These are phyloP conservation scores for Wilhelminamyces savonicus DNA, from an alignment of 805 yeast species.

Conservation along the genomic window DNA sequence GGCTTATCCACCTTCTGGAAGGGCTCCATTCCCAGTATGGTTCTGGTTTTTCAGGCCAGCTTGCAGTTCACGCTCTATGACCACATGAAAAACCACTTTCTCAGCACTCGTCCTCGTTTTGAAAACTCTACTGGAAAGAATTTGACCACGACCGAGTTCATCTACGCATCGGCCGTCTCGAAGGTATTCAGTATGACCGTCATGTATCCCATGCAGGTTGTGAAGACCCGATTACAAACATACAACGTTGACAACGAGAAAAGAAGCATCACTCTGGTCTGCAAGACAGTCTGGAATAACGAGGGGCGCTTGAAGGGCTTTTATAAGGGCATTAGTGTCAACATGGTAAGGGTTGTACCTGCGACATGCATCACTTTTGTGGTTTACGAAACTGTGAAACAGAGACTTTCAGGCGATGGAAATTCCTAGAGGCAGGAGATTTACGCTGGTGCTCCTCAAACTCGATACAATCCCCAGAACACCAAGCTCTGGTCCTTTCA, in stretches of 20 bases:
- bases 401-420: no score
- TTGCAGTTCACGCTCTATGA: constrained; percentile 85
- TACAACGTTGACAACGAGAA: constrained; percentile 13
- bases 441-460: no score
- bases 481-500: no score
- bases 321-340: constrained; percentile 79
- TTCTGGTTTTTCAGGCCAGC: constrained; percentile 87
- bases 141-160: constrained; percentile 49
- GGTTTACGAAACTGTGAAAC: constrained; percentile 61
- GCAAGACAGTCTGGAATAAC: constrained; percentile 29
- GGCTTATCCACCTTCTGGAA: constrained; percentile 63
- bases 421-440: no score
- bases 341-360: constrained; percentile 78
- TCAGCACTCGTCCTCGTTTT: no score
- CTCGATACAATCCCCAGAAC: no score
- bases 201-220: constrained; percentile 80
- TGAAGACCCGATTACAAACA: constrained; percentile 68
- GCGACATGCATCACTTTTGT: constrained; percentile 88
- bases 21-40: constrained; percentile 67
- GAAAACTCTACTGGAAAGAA: constrained; percentile 8
- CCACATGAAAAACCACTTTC: constrained; percentile 46
- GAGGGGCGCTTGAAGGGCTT: constrained; percentile 61
- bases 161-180: constrained; percentile 60
- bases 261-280: constrained; percentile 24
- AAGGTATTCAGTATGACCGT: constrained; percentile 62